Percentiles rank a stretch among this genome's conserved stretches.
Evolutionary conservation across 495 filamentous ascomycete genomes (phyloP).

Genomic region (Halenospora varia): DNA sequence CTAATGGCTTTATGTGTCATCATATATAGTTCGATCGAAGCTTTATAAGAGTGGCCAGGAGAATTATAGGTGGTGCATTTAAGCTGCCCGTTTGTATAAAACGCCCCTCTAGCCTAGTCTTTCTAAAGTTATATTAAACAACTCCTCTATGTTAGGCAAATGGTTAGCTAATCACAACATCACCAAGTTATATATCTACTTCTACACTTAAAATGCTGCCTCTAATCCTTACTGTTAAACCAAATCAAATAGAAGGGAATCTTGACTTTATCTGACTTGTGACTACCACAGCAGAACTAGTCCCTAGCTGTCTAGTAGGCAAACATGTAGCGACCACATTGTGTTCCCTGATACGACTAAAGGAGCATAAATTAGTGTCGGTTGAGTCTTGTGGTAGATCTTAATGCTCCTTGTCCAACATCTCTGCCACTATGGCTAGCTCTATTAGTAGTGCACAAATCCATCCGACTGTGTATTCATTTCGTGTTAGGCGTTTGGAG

Average conservation of each 20-base stretch:
- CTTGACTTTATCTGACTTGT: constrained; percentile 29
- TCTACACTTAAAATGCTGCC: constrained; percentile 32
- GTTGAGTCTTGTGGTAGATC: no score
- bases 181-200: constrained; percentile 39
- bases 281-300: constrained; percentile 26
- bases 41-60: constrained; percentile 2
- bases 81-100: constrained; percentile 30
- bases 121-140: constrained; percentile 29
- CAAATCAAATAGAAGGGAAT: constrained; percentile 33
- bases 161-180: constrained; percentile 32
- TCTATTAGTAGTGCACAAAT: constrained; percentile 45
- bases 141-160: constrained; percentile 19
- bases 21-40: constrained; percentile 5
- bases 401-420: constrained; percentile 51
- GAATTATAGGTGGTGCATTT: constrained; percentile 3
- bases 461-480: constrained; percentile 42
- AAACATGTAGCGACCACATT: constrained; percentile 35
- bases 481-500: constrained; percentile 5
- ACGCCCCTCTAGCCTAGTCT: constrained; percentile 18
- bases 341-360: constrained; percentile 30
- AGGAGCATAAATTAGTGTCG: constrained; percentile 30
- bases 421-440: constrained; percentile 35
- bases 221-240: constrained; percentile 42
- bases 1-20: constrained; percentile 2
- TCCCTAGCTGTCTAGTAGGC: constrained; percentile 29